A percentile compares a stretch with the other conserved stretches of the same genome.
Conservation (phyloP, 164 flowering plant genomes). For the Chloranthus sessilifolius region DNA sequence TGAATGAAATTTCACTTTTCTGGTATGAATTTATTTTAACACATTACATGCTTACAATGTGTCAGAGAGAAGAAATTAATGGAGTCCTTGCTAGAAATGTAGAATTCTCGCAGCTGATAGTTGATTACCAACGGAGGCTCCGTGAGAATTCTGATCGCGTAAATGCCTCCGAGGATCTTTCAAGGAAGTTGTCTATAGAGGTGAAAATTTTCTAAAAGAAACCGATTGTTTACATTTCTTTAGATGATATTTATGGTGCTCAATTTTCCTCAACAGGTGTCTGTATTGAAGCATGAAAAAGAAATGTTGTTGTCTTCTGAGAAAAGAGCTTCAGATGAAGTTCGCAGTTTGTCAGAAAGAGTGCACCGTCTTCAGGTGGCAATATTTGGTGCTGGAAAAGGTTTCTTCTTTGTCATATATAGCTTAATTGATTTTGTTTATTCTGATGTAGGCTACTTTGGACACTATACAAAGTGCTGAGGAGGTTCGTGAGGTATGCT, state of each 20-base stretch:
- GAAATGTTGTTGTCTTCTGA: constrained; percentile 70
- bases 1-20: neutral
- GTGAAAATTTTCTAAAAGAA: constrained; percentile 23
- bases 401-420: constrained; percentile 4
- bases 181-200: constrained; percentile 76
- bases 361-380: constrained; percentile 76
- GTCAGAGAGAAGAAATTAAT: constrained; percentile 59
- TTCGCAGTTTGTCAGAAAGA: constrained; percentile 67
- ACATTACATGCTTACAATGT: constrained; percentile 7
- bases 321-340: constrained; percentile 85
- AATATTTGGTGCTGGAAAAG: neutral
- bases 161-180: constrained; percentile 61
- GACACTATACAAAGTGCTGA: constrained; percentile 77
- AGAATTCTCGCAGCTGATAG: constrained; percentile 75
- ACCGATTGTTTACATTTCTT: neutral
- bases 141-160: constrained; percentile 68
- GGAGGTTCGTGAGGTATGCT: constrained; percentile 72
- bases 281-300: constrained; percentile 72
- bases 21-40: too few species aligned
- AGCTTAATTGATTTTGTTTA: neutral
- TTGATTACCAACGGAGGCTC: constrained; percentile 70
- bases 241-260: neutral
- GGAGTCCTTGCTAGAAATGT: constrained; percentile 66
- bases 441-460: constrained; percentile 57
- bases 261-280: constrained; percentile 35